phyloP scores from a whole-genome alignment of 169 alveolate species.

The Haemoproteus tartakovskyi region DNA sequence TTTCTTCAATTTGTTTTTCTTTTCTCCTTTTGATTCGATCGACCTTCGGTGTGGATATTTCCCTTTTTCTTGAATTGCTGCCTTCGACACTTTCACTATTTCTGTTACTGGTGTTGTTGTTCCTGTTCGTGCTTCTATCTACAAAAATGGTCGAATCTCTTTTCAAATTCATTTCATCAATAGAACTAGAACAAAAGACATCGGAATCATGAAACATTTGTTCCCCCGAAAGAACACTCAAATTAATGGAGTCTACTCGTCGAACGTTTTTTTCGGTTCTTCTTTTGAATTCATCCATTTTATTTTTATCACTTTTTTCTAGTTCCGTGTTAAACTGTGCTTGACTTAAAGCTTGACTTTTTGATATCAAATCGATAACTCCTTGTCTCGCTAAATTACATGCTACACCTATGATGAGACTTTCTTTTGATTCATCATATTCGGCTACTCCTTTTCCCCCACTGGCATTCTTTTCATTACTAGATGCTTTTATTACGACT shows the following conservation, averaged over 20 bases:
- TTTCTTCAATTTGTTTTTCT: slow-evolving; percentile 58
- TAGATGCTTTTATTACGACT: too few relatives aligned
- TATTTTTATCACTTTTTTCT: slow-evolving; percentile 30
- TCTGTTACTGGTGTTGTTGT: neutral
- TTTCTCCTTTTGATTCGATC: slow-evolving; percentile 42
- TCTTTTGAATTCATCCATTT: neutral
- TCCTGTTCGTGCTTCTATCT: neutral
- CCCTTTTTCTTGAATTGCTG: too few relatives aligned
- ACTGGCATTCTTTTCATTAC: neutral
- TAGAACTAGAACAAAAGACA: too few relatives aligned
- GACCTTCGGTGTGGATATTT: neutral
- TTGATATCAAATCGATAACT: slow-evolving; percentile 55
- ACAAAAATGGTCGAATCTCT: neutral
- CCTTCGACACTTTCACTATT: slow-evolving; percentile 29
- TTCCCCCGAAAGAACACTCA: too few relatives aligned
- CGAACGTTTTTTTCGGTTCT: neutral
- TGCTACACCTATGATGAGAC: slow-evolving; percentile 17
- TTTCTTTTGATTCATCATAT: neutral
- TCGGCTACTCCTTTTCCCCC: neutral
- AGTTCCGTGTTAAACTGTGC: slow-evolving; percentile 1
- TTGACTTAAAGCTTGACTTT: slow-evolving; percentile 46
- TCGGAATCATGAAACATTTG: too few relatives aligned
- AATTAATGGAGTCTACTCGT: neutral
- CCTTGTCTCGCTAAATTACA: slow-evolving; percentile 67
- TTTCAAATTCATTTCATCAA: neutral